These are phyloP conservation scores for Hymenoscyphus albidus DNA, from an alignment of 2,329 filamentous ascomycete species.

Conservation along the genomic window DNA sequence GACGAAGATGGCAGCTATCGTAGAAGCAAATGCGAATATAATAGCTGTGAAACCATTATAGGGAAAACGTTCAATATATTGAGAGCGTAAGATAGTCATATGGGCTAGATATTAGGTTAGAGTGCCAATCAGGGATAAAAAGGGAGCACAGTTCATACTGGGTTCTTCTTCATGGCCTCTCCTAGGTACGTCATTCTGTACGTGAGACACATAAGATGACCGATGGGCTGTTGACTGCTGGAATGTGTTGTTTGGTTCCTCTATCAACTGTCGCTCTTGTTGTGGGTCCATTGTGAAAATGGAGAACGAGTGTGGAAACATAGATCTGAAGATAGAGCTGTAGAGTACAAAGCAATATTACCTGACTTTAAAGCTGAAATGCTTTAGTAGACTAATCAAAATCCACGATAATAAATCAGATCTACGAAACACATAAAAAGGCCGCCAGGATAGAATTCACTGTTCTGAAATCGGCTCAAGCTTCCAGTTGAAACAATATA, in stretches of 20 bases:
- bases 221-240: neutral
- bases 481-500: too few species aligned
- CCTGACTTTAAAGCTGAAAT: too few species aligned
- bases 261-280: neutral
- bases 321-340: too few species aligned
- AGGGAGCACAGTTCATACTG: neutral
- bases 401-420: too few species aligned
- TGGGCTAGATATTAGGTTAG: neutral
- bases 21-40: neutral
- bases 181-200: neutral
- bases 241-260: neutral
- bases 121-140: neutral
- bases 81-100: neutral
- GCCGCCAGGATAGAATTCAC: too few species aligned
- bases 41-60: neutral
- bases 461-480: too few species aligned
- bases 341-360: too few species aligned
- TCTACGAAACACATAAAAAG: too few species aligned
- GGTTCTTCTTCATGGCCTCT: neutral
- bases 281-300: neutral
- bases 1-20: neutral
- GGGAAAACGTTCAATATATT: neutral
- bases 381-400: too few species aligned
- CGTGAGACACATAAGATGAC: neutral
- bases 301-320: too few species aligned